Conservation (phyloP, 164 flowering plant genomes). For the Cinnamomum micranthum region DNA sequence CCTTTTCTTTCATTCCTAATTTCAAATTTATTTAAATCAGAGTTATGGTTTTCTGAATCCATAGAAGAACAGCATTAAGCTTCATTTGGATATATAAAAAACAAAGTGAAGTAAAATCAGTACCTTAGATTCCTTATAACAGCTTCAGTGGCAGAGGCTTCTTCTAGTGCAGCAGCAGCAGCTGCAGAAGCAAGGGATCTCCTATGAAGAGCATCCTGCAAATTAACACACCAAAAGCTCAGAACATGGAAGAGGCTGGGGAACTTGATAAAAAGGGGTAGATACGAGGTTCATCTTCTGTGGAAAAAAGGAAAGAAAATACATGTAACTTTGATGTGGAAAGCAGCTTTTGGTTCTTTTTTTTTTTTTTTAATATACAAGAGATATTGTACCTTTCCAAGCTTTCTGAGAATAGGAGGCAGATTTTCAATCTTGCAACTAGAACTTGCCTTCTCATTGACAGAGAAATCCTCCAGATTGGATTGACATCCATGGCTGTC, state of each 20-base stretch:
- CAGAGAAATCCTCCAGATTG: slow-evolving; percentile 36
- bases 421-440: slow-evolving; percentile 21
- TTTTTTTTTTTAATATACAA: too few species aligned
- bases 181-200: slow-evolving; percentile 60
- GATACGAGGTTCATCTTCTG: neutral
- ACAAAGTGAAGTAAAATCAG: neutral
- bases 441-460: slow-evolving; percentile 37
- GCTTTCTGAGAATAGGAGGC: slow-evolving; percentile 49
- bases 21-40: too few species aligned
- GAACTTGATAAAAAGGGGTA: neutral
- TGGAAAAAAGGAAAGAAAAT: too few species aligned
- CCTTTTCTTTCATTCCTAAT: too few species aligned
- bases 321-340: too few species aligned
- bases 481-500: slow-evolving; percentile 43
- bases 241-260: too few species aligned
- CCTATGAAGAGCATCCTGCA: slow-evolving; percentile 84
- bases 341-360: too few species aligned
- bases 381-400: slow-evolving; percentile 63
- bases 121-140: slow-evolving; percentile 78
- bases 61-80: too few species aligned
- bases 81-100: too few species aligned
- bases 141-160: slow-evolving; percentile 75
- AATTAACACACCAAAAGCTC: neutral
- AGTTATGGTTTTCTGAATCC: too few species aligned
- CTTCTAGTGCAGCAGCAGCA: slow-evolving; percentile 89